Percentiles rank a stretch among this genome's conserved stretches.
phyloP scores from a whole-genome alignment of 2,329 filamentous ascomycete species.

The Claviceps pazoutovae region DNA sequence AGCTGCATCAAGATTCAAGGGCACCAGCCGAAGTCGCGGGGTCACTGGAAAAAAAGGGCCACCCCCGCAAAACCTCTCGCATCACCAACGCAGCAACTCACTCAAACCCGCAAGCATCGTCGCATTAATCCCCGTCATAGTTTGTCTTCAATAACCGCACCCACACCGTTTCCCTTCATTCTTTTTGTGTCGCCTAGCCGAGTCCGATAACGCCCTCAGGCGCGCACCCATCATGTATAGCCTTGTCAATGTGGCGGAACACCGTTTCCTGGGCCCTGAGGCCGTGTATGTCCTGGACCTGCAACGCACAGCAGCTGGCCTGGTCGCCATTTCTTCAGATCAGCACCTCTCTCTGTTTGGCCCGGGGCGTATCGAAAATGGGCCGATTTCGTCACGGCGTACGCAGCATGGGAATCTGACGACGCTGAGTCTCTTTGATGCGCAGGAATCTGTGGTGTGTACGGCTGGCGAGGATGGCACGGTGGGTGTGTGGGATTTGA shows the following conservation, averaged over 20 bases:
- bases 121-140: too few species aligned
- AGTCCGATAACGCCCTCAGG: too few species aligned
- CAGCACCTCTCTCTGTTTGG: slow-evolving; percentile 55
- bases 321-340: slow-evolving; percentile 56
- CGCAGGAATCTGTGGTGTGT: slow-evolving; percentile 38
- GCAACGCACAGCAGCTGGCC: slow-evolving; percentile 32
- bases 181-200: background rate
- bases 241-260: slow-evolving; percentile 18
- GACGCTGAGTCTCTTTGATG: slow-evolving; percentile 43
- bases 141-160: too few species aligned
- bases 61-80: too few species aligned
- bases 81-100: too few species aligned
- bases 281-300: slow-evolving; percentile 47
- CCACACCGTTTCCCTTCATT: background rate
- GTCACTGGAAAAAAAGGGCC: too few species aligned
- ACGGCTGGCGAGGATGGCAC: slow-evolving; percentile 61
- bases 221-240: slow-evolving; percentile 16
- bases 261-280: slow-evolving; percentile 13
- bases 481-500: slow-evolving; percentile 52
- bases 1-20: too few species aligned
- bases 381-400: slow-evolving; percentile 33
- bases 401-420: slow-evolving; percentile 50
- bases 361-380: slow-evolving; percentile 37
- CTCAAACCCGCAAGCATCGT: too few species aligned
- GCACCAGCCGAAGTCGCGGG: too few species aligned